A percentile compares a stretch with the other conserved stretches of the same genome.
Evolutionary conservation across 179 eudicot species (phyloP).

Genomic region (Beta lomatogona): DNA sequence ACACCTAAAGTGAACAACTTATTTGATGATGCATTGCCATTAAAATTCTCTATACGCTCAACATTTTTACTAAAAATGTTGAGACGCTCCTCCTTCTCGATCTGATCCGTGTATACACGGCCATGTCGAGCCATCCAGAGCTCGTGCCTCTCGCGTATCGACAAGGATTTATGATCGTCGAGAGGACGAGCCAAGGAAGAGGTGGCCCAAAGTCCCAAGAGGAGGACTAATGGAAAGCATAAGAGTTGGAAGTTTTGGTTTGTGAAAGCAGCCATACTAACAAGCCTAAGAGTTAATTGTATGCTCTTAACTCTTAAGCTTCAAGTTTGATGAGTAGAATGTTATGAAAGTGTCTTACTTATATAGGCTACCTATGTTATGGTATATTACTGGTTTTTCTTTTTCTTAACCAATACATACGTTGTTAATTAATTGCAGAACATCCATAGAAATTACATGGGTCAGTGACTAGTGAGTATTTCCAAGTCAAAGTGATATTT

Average conservation of each 20-base stretch:
- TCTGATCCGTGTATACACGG: conserved; percentile 26
- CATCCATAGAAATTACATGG: neutral
- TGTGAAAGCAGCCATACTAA: neutral
- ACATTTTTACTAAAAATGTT: conserved; percentile 31
- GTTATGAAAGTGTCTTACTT: neutral
- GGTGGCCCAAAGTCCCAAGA: neutral
- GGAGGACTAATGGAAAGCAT: conserved; percentile 16
- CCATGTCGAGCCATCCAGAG: conserved; percentile 37
- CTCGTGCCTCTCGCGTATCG: conserved; percentile 29
- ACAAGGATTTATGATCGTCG: neutral
- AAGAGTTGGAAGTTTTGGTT: neutral
- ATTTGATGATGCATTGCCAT: neutral
- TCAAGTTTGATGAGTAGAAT: neutral
- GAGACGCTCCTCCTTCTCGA: conserved; percentile 31
- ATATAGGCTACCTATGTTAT: neutral
- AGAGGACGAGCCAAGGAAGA: conserved; percentile 12
- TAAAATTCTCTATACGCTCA: conserved; percentile 38
- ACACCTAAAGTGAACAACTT: conserved; percentile 31
- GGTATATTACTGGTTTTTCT: neutral
- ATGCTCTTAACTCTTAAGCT: neutral
- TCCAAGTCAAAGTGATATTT: too few relatives aligned
- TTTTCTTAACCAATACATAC: neutral
- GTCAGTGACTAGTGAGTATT: neutral
- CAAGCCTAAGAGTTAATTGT: neutral
- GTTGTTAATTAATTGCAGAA: neutral